Percentiles rank a stretch among this genome's conserved stretches.
phyloP scores from a whole-genome alignment of 176 grass and related monocot species.

The Musa beccarii region DNA sequence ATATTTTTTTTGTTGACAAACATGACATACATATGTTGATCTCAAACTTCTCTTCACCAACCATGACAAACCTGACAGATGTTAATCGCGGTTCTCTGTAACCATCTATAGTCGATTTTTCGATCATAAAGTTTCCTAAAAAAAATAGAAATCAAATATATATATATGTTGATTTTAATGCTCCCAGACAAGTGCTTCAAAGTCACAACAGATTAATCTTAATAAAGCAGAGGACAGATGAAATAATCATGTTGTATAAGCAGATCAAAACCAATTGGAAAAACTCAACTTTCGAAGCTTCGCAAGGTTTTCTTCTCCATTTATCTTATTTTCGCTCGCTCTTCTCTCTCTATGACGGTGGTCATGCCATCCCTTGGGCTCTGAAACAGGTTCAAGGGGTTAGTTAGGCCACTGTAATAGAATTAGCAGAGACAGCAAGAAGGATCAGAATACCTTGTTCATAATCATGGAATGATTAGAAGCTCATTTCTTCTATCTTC shows the following conservation, averaged over 20 bases:
- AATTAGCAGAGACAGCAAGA: neutral
- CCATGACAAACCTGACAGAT: no score
- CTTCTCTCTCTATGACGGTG: slow-evolving; percentile 64
- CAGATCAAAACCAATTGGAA: slow-evolving; percentile 77
- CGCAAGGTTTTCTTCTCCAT: slow-evolving; percentile 69
- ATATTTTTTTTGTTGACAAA: no score
- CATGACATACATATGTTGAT: no score
- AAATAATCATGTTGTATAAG: neutral
- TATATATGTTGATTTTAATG: no score
- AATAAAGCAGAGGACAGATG: no score
- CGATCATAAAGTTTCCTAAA: no score
- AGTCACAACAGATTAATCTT: no score
- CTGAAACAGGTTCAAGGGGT: slow-evolving; percentile 23
- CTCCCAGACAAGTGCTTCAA: no score
- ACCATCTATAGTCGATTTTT: no score
- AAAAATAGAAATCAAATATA: no score
- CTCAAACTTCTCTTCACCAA: no score
- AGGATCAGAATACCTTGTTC: slow-evolving; percentile 38
- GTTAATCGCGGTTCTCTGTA: no score
- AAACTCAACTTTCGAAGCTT: slow-evolving; percentile 63
- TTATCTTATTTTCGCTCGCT: slow-evolving; percentile 55
- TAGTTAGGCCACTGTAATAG: slow-evolving; percentile 13
- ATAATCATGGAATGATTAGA: slow-evolving; percentile 65
- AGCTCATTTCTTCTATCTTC: slow-evolving; percentile 54
- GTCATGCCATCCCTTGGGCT: slow-evolving; percentile 49